These are phyloP conservation scores for Eucalyptus viminalis DNA, from an alignment of 345 rosid species.

Conservation along the genomic window DNA sequence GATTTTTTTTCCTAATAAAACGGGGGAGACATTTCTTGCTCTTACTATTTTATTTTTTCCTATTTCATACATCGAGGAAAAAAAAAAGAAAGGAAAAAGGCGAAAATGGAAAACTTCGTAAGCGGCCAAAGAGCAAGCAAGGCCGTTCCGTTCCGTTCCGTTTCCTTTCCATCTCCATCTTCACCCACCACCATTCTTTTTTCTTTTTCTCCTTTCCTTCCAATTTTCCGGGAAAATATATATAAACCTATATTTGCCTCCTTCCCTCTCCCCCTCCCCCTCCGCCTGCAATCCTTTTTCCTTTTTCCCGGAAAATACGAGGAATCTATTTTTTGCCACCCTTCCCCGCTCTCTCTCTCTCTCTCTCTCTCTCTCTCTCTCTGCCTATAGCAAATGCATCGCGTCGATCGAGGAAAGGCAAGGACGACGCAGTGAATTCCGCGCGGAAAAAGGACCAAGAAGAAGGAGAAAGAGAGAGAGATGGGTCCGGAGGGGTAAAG, in stretches of 20 bases:
- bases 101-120: background rate
- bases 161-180: background rate
- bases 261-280: rapidly evolving
- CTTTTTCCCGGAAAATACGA: background rate
- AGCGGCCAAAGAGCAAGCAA: background rate
- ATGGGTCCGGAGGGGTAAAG: background rate
- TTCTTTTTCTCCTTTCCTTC: background rate
- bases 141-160: background rate
- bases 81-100: background rate
- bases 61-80: background rate
- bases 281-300: background rate
- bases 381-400: background rate
- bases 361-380: background rate
- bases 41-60: background rate
- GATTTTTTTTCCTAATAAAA: background rate
- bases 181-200: background rate
- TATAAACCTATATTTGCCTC: background rate
- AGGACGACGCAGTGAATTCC: background rate
- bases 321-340: background rate
- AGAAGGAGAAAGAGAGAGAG: background rate
- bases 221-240: background rate
- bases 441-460: background rate
- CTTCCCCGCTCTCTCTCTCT: background rate
- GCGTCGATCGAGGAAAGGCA: background rate
- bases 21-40: background rate